Base-by-base conservation (phyloP, 176 grass and related monocot genomes). In the Triticum turgidum region DNA sequence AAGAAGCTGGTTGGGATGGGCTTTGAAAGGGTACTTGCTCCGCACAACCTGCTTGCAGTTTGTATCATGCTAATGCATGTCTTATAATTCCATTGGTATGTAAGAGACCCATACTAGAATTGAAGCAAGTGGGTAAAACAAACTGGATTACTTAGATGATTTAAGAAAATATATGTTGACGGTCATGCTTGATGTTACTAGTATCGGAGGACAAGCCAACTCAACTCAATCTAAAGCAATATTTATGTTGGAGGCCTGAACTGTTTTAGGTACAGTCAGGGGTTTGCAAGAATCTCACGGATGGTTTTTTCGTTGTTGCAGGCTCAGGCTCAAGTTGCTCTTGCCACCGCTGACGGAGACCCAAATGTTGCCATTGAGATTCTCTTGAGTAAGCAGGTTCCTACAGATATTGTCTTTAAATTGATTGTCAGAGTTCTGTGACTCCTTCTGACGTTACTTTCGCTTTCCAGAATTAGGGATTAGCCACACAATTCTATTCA, bases 281-380 rank as follows among this genome's bases (percentile, higher is more conserved):
- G 25, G 9, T 42, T 42, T 2, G 17, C 22, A 64, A 78, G 7
- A 34, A 42, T 77, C 32, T 72, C 65, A 73, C 7, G 58, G 20
- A 80, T 61, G 32, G 6, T 83, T 79, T 65, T 77, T 52, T 79
- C 62, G 42, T 67, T 84, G 5, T 65, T 91, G 67, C 84, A 98
- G 93, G 94, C 90, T 51, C 89, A 95, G 61, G 90, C 96, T 85
- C 93, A 98, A 92, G 96, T 98, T 89, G 93, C 96, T 77, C 88
- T 98, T 58, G 89, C 96, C 58, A 93, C 96, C 25, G 93, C 93
- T 32, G 93, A 98, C 42, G 93, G 93, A 86, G 96, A 39, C 7
- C 38, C 7, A 39, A 39, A 39, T 39, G 91, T 98, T 33, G 96
- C 96, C 29, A 92, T 95, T 86, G 96, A 98, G 79, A 98, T 98